Conservation (phyloP, 495 filamentous ascomycete genomes). For the Neurospora sp. region DNA sequence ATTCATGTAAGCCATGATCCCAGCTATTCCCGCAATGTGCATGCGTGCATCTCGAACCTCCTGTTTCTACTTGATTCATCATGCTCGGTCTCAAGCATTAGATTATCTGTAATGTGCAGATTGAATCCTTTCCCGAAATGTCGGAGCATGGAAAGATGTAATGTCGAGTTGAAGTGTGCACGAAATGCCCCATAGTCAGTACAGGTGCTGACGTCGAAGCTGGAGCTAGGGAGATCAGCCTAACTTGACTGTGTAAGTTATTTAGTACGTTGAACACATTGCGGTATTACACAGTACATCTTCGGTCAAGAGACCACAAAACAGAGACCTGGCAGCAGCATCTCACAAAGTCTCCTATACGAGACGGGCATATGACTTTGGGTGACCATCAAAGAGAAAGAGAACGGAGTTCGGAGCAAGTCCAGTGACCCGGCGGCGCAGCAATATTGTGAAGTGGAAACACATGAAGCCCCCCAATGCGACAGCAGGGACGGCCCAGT, state of each 20-base stretch:
- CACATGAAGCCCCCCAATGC: not conserved
- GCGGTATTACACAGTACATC: not conserved
- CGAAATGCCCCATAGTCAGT: not conserved
- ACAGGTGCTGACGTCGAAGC: not conserved
- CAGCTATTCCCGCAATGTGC: not conserved
- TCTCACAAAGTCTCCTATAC: not conserved
- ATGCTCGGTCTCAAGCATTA: not conserved
- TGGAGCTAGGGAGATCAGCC: not conserved
- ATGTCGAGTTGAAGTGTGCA: not conserved
- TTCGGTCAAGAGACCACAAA: not conserved
- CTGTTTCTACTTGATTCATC: not conserved
- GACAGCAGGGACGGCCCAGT: not conserved
- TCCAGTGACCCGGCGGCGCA: not conserved
- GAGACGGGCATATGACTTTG: not conserved
- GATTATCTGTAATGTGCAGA: not conserved
- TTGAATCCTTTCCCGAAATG: not conserved
- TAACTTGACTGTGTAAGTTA: not conserved
- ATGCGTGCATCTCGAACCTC: not conserved
- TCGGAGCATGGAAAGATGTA: not conserved
- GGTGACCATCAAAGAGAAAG: not conserved
- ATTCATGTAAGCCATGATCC: not conserved
- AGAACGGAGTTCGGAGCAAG: not conserved
- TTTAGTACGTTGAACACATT: not conserved
- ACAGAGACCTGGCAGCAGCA: not conserved
- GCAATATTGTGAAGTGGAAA: not conserved